A percentile compares a stretch with the other conserved stretches of the same genome.
phyloP scores from a whole-genome alignment of 2,329 filamentous ascomycete genomes.

The Apiospora phragmitis region DNA sequence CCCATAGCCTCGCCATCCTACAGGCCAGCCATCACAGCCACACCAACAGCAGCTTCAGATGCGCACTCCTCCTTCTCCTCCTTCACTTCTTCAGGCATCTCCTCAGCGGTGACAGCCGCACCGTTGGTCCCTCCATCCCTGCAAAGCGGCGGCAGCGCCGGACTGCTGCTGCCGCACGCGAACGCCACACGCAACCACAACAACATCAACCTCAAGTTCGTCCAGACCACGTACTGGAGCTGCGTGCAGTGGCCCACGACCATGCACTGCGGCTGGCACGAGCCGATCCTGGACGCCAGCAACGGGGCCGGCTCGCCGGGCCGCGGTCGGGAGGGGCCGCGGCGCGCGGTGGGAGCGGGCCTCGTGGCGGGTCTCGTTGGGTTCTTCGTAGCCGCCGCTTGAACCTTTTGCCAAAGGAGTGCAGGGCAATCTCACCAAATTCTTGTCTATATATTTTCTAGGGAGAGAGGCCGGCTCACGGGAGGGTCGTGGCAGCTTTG shows the following conservation, averaged over 20 bases:
- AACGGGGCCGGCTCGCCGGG: slow-evolving; percentile 18
- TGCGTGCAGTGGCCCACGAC: slow-evolving; percentile 33
- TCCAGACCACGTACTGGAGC: slow-evolving; percentile 40
- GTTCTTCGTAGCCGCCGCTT: not conserved
- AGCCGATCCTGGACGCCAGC: slow-evolving; percentile 34
- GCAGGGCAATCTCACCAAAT: not conserved
- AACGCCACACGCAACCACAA: not conserved
- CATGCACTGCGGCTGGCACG: slow-evolving; percentile 41
- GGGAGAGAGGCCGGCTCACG: not conserved
- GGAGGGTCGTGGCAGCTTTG: not conserved
- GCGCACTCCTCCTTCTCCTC: not conserved
- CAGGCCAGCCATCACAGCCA: not conserved
- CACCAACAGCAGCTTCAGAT: not conserved
- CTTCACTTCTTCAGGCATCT: not conserved
- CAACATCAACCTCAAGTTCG: slow-evolving; percentile 19
- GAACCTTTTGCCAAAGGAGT: not conserved
- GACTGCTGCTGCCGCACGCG: not conserved
- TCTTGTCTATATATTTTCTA: not conserved
- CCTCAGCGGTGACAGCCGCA: not conserved
- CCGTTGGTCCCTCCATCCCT: not conserved
- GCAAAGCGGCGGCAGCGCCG: not conserved
- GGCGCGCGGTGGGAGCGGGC: slow-evolving; percentile 14
- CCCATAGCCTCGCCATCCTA: not conserved
- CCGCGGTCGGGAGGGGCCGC: slow-evolving; percentile 14
- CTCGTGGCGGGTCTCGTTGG: slow-evolving; percentile 20